Evolutionary conservation across 225 moss, liverwort and hornwort species (phyloP).

Genomic region (Polytrichum commune): DNA sequence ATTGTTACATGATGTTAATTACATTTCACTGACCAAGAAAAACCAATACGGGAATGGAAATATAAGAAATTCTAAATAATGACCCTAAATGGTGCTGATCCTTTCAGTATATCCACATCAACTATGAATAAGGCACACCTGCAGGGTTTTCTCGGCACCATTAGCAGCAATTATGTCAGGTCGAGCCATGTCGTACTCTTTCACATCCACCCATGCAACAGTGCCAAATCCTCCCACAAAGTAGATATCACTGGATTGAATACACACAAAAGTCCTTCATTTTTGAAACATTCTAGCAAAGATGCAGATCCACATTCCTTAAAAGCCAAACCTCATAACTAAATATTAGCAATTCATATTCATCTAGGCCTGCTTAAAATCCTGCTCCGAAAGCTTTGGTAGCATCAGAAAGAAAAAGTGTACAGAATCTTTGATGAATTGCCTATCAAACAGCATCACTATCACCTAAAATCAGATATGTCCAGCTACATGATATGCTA

Average conservation of each 20-base stretch:
- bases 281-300: too few species aligned
- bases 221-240: slow-evolving; percentile 83
- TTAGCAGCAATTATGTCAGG: slow-evolving; percentile 67
- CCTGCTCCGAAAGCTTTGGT: too few species aligned
- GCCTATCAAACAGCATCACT: too few species aligned
- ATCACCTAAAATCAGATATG: too few species aligned
- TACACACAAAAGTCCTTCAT: background rate
- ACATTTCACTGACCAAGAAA: background rate
- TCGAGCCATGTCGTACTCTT: slow-evolving; percentile 54
- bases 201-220: slow-evolving; percentile 74
- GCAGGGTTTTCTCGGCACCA: slow-evolving; percentile 61
- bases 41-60: background rate
- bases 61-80: too few species aligned
- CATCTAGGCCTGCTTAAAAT: background rate
- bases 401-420: too few species aligned
- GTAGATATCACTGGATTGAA: slow-evolving; percentile 58
- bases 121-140: slow-evolving; percentile 21
- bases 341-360: slow-evolving; percentile 3
- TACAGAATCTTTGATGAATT: too few species aligned
- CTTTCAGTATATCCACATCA: background rate
- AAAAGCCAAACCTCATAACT: background rate
- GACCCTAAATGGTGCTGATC: background rate
- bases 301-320: too few species aligned
- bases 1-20: too few species aligned
- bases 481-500: too few species aligned